Evolutionary conservation across 2,329 filamentous ascomycete genomes (phyloP).

Genomic region (Xylaria sp.): DNA sequence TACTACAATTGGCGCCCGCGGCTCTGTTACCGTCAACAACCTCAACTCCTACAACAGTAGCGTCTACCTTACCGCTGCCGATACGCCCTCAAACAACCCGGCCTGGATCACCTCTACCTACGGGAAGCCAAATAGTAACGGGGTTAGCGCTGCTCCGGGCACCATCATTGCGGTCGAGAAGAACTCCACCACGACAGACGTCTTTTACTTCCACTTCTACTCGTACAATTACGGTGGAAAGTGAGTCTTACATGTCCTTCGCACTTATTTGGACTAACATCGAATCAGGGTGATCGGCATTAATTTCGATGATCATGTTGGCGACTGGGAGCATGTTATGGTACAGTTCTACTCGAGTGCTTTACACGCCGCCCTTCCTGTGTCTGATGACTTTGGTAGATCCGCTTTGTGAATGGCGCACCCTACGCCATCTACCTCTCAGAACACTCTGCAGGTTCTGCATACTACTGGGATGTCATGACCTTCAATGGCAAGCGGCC

Average conservation of each 20-base stretch:
- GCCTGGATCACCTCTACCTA: slow-evolving; percentile 28
- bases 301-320: slow-evolving; percentile 32
- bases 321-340: slow-evolving; percentile 34
- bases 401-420: slow-evolving; percentile 29
- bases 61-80: slow-evolving; percentile 25
- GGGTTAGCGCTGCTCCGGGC: slow-evolving; percentile 27
- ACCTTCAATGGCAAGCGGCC: slow-evolving; percentile 30
- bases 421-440: slow-evolving; percentile 34
- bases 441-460: slow-evolving; percentile 29
- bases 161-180: slow-evolving; percentile 35
- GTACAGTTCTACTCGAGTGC: not conserved
- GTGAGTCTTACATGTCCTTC: slow-evolving; percentile 14
- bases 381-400: slow-evolving; percentile 16
- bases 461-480: slow-evolving; percentile 33
- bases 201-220: slow-evolving; percentile 36
- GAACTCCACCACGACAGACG: slow-evolving; percentile 30
- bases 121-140: slow-evolving; percentile 27
- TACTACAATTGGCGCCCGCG: slow-evolving; percentile 13
- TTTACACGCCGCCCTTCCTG: not conserved
- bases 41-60: slow-evolving; percentile 32
- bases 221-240: slow-evolving; percentile 33
- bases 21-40: slow-evolving; percentile 22
- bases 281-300: slow-evolving; percentile 23
- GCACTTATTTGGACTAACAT: not conserved
- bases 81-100: slow-evolving; percentile 22